A percentile compares a stretch with the other conserved stretches of the same genome.
These are phyloP conservation scores for Arachnomyces sp. DNA, from an alignment of 2,329 filamentous ascomycete genomes.

Conservation along the genomic window DNA sequence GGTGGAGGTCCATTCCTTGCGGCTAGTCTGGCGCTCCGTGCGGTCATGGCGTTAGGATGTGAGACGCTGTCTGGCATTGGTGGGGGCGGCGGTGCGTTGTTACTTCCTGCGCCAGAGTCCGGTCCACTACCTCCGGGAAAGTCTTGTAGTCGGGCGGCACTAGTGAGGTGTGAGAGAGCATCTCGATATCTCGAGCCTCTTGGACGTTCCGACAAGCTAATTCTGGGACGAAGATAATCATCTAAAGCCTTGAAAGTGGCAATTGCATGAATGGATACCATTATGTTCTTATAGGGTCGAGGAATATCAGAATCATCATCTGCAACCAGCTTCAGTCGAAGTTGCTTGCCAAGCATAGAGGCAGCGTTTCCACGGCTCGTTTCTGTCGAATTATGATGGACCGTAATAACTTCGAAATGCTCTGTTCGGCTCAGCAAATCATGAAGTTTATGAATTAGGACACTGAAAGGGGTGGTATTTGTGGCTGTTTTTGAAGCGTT, in stretches of 20 bases:
- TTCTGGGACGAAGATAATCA: slow-evolving; percentile 87
- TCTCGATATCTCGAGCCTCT: slow-evolving; percentile 52
- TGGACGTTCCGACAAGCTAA: slow-evolving; percentile 70
- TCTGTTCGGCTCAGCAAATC: slow-evolving; percentile 93
- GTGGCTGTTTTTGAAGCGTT: slow-evolving; percentile 50
- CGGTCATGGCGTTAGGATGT: slow-evolving; percentile 10
- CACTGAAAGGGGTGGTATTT: slow-evolving; percentile 77
- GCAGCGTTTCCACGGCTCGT: slow-evolving; percentile 68
- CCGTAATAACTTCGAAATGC: slow-evolving; percentile 95
- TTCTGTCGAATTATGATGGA: slow-evolving; percentile 86
- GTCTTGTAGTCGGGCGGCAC: slow-evolving; percentile 57
- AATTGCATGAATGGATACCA: slow-evolving; percentile 97
- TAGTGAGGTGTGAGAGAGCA: slow-evolving; percentile 65
- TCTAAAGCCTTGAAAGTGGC: slow-evolving; percentile 95
- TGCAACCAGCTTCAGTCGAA: slow-evolving; percentile 78
- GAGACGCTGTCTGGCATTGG: slow-evolving; percentile 10
- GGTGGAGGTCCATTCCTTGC: slow-evolving; percentile 25
- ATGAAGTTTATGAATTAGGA: slow-evolving; percentile 88
- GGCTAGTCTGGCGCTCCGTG: slow-evolving; percentile 23
- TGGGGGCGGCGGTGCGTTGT: slow-evolving; percentile 15
- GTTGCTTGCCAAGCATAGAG: slow-evolving; percentile 94
- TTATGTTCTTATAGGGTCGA: slow-evolving; percentile 79
- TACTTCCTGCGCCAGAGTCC: slow-evolving; percentile 1
- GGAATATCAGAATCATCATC: slow-evolving; percentile 81
- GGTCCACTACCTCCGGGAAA: slow-evolving; percentile 27